Percentiles rank a stretch among this genome's conserved stretches.
Evolutionary conservation across 2,329 filamentous ascomycete genomes (phyloP).

Genomic region (Byssothecium circinans): DNA sequence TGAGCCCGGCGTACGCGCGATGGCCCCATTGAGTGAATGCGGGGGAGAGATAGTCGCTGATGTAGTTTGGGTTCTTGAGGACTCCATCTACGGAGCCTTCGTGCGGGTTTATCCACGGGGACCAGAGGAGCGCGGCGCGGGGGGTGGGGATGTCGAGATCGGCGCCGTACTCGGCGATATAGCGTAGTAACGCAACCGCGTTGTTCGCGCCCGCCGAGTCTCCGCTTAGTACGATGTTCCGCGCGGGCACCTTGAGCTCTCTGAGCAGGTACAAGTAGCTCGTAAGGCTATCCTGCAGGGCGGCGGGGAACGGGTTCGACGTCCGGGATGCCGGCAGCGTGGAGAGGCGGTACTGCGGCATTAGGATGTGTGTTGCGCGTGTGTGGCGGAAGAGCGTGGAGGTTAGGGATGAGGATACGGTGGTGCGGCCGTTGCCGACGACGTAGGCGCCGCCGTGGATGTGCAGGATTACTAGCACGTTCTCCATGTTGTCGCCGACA

Average conservation of each 20-base stretch:
- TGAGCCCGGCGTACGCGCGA: conserved; percentile 31
- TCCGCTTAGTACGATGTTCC: conserved; percentile 50
- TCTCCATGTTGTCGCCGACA: conserved; percentile 11
- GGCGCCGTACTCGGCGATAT: conserved; percentile 47
- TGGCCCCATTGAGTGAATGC: conserved; percentile 50
- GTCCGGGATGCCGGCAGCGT: conserved; percentile 40
- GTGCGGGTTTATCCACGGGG: conserved; percentile 47
- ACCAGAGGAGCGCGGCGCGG: conserved; percentile 46
- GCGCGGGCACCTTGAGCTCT: conserved; percentile 43
- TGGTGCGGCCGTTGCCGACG: conserved; percentile 46
- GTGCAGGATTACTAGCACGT: conserved; percentile 47
- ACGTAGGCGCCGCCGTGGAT: conserved; percentile 56
- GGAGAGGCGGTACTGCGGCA: conserved; percentile 54
- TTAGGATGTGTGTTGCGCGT: conserved; percentile 45
- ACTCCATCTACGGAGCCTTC: conserved; percentile 28
- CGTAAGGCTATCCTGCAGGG: conserved; percentile 54
- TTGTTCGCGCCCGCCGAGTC: conserved; percentile 56
- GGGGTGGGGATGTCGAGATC: conserved; percentile 40
- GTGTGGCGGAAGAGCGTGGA: conserved; percentile 41
- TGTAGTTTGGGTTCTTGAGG: conserved; percentile 35
- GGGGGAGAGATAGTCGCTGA: conserved; percentile 47
- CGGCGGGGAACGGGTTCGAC: conserved; percentile 53
- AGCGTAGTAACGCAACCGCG: conserved; percentile 49
- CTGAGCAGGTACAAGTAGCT: conserved; percentile 51
- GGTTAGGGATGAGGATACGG: conserved; percentile 35